These are phyloP conservation scores for Phytophthora litchii DNA, from an alignment of 352 stramenopile species.

Conservation along the genomic window DNA sequence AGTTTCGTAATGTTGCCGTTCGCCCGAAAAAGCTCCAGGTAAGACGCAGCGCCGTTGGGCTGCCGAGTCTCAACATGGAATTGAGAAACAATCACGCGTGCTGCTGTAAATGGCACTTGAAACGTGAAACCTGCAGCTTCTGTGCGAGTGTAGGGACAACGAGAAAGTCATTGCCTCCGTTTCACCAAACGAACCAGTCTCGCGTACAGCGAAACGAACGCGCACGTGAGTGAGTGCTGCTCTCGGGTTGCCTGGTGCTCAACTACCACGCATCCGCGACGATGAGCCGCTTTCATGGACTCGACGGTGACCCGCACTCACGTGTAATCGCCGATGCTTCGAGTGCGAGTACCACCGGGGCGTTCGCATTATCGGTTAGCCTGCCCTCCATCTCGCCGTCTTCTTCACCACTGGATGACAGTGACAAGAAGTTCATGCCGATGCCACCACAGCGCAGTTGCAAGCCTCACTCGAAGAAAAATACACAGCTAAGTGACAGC, in stretches of 20 bases:
- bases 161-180: constrained; percentile 25
- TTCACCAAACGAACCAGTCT: constrained; percentile 17
- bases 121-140: constrained; percentile 10
- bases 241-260: constrained; percentile 2
- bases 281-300: constrained; percentile 28
- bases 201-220: constrained; percentile 22
- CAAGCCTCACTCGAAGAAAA: constrained; percentile 61
- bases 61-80: constrained; percentile 31
- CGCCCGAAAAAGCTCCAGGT: constrained; percentile 31
- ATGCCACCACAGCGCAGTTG: constrained; percentile 55
- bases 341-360: constrained; percentile 1
- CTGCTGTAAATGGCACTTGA: constrained; percentile 26
- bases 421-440: constrained; percentile 46
- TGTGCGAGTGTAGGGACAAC: constrained; percentile 17
- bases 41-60: constrained; percentile 27
- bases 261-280: constrained; percentile 8
- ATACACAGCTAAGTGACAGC: constrained; percentile 49
- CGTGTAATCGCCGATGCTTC: constrained; percentile 4
- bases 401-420: constrained; percentile 21
- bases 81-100: constrained; percentile 24
- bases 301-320: constrained; percentile 16
- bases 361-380: constrained; percentile 32
- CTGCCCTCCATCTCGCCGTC: constrained; percentile 59
- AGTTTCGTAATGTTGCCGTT: constrained; percentile 19
- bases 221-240: constrained; percentile 8